phyloP scores from a whole-genome alignment of 331 rosid species.

The Spiraea crenata region DNA sequence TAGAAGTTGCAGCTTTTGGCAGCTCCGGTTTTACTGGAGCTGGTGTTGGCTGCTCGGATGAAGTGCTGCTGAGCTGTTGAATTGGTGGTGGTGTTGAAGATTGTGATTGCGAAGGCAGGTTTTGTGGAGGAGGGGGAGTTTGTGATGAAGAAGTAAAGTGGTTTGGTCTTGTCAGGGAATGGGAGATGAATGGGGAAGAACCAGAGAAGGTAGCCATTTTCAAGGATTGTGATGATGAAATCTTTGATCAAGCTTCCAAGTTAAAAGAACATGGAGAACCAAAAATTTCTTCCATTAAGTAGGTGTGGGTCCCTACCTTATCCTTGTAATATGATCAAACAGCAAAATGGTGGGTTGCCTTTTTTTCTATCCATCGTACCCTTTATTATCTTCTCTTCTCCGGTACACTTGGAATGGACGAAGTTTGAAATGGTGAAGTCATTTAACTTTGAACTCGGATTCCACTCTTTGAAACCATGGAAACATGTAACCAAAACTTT shows the following conservation, averaged over 20 bases:
- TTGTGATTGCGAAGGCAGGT: slow-evolving; percentile 46
- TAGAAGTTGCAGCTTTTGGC: slow-evolving; percentile 35
- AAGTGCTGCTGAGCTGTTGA: slow-evolving; percentile 35
- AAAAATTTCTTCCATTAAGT: slow-evolving; percentile 1
- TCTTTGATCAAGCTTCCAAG: slow-evolving; percentile 22
- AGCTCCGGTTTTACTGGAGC: slow-evolving; percentile 35
- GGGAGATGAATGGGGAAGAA: slow-evolving; percentile 64
- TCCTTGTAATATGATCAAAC: slow-evolving; percentile 31
- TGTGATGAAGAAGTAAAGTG: slow-evolving; percentile 62
- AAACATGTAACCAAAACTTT: slow-evolving; percentile 39
- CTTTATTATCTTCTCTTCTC: neutral
- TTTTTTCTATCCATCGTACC: neutral
- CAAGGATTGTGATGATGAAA: slow-evolving; percentile 1
- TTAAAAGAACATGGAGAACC: neutral
- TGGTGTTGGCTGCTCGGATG: slow-evolving; percentile 42
- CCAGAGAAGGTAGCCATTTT: slow-evolving; percentile 79
- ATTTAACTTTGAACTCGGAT: too few species aligned
- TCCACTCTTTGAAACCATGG: slow-evolving; percentile 13
- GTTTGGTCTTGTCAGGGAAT: slow-evolving; percentile 52
- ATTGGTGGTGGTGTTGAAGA: slow-evolving; percentile 40
- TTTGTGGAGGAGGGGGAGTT: slow-evolving; percentile 47
- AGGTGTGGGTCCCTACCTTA: slow-evolving; percentile 61
- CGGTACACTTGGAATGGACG: too few species aligned
- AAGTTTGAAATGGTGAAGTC: too few species aligned
- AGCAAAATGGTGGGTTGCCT: slow-evolving; percentile 19